Percentiles rank a stretch among this genome's conserved stretches.
Conservation (phyloP, 495 filamentous ascomycete species). For the Margaritispora aquatica region DNA sequence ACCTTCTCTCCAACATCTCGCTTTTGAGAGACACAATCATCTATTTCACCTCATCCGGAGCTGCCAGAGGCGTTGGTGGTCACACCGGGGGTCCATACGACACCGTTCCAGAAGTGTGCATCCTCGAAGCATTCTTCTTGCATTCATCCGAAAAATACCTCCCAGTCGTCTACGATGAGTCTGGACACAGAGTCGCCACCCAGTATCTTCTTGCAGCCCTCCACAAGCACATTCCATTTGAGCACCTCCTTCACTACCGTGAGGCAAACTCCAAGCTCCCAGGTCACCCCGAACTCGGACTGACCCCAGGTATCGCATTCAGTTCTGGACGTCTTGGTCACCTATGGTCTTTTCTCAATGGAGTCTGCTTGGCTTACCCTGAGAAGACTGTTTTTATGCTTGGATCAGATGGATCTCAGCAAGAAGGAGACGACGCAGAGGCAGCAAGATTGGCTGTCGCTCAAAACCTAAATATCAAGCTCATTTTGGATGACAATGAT, state of each 20-base stretch:
- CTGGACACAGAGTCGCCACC: slow-evolving; percentile 18
- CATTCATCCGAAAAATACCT: slow-evolving; percentile 13
- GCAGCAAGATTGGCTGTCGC: slow-evolving; percentile 17
- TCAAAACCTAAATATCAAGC: slow-evolving; percentile 16
- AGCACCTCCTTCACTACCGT: slow-evolving; percentile 20
- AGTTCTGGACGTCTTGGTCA: slow-evolving; percentile 20
- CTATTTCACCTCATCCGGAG: slow-evolving; percentile 18
- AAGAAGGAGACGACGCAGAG: slow-evolving; percentile 20
- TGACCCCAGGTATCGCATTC: slow-evolving; percentile 17
- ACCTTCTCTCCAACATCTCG: slow-evolving; percentile 17
- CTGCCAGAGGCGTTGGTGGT: slow-evolving; percentile 14
- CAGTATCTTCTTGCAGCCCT: slow-evolving; percentile 18
- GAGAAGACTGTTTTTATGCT: slow-evolving; percentile 16
- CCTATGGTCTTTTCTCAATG: slow-evolving; percentile 16
- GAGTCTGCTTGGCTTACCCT: slow-evolving; percentile 14
- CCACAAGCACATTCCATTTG: slow-evolving; percentile 15
- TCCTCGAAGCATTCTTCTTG: slow-evolving; percentile 16
- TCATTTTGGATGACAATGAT: slow-evolving; percentile 17
- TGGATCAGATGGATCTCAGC: slow-evolving; percentile 19
- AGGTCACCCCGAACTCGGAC: slow-evolving; percentile 21
- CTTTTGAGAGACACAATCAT: slow-evolving; percentile 18
- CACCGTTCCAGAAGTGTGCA: slow-evolving; percentile 19
- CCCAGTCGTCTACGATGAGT: slow-evolving; percentile 17
- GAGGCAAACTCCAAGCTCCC: slow-evolving; percentile 19
- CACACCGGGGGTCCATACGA: slow-evolving; percentile 20